These are phyloP conservation scores for Termitomyces titanicus DNA, from an alignment of 768 basidiomycete genomes.

Conservation along the genomic window DNA sequence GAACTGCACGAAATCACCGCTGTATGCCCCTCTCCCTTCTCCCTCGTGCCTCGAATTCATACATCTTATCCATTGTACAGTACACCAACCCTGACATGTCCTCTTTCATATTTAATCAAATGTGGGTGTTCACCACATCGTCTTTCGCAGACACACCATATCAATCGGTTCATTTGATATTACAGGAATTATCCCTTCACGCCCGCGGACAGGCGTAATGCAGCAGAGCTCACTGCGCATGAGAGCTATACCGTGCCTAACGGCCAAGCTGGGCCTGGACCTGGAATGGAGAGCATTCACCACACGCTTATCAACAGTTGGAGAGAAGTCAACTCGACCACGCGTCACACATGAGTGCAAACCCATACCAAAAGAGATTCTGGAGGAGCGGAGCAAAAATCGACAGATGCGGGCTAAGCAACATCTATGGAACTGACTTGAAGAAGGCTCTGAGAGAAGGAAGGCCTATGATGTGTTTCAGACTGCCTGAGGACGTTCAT, in stretches of 20 bases:
- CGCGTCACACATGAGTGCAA: constrained; percentile 10
- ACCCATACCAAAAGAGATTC: too few relatives aligned
- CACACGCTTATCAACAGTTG: constrained; percentile 14
- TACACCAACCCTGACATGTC: constrained; percentile 53
- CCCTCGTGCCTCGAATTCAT: constrained; percentile 5
- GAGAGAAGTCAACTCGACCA: constrained; percentile 12
- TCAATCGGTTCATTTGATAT: background rate
- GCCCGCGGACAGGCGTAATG: constrained; percentile 27
- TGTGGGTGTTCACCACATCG: constrained; percentile 19
- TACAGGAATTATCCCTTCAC: constrained; percentile 70
- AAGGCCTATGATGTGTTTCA: too few relatives aligned
- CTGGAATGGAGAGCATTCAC: constrained; percentile 14
- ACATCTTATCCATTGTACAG: constrained; percentile 20
- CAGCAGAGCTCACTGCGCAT: background rate
- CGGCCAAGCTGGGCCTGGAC: constrained; percentile 6
- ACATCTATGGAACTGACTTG: too few relatives aligned
- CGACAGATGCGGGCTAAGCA: too few relatives aligned
- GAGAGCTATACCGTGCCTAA: constrained; percentile 4
- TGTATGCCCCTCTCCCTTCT: constrained; percentile 32
- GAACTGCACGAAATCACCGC: constrained; percentile 73
- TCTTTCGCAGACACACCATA: background rate
- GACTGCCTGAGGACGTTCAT: too few relatives aligned
- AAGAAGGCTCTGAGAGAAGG: too few relatives aligned
- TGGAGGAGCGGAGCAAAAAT: too few relatives aligned
- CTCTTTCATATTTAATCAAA: constrained; percentile 48